Base-by-base conservation (phyloP, 2,329 filamentous ascomycete genomes). In the Huntiella decipiens region DNA sequence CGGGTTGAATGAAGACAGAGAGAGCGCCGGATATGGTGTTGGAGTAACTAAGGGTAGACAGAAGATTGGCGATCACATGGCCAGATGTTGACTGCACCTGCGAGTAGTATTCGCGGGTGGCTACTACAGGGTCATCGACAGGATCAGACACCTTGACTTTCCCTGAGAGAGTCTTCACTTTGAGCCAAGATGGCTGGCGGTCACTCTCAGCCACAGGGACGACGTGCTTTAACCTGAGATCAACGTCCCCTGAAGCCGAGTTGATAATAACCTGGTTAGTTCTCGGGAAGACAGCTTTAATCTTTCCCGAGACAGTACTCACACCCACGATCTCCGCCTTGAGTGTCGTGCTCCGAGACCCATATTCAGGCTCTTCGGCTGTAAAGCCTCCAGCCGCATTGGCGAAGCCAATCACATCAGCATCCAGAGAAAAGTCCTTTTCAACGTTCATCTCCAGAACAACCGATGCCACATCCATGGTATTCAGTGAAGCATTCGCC, bases 41-140 rank as follows among this genome's bases (percentile, higher is more conserved):
- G 7, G 34, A 22, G n/a, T 11, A 33, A 6, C 28, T 33, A 4
- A 33, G 15, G 31, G 28, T 13, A 28, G 35, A n/a, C 3, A 45
- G 36, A 2, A 45, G 7, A 4, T 16, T 15, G 13, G 36, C 35
- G 11, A 16, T 3, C 6, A 45, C 4, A 3, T 10, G 4, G 7
- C 43, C 43, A 4, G 43, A 45, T 17, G 28, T 32, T 15, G 43
- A 32, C 11, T 11, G 16, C 7, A 45, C 19, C 7, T 17, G 6
- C 15, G 43, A 16, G n/a, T 32, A 17, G 37, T 45, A 45, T 13
- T 45, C 43, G n/a, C 43, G 35, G 5, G 15, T 36, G 34, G 34
- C n/a, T 8, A 15, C 17, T 4, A 43, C 11, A 32, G 17, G 12
- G n/a, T 43, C 31, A 12, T 33, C 16, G 8, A 43, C 15, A 28